Evolutionary conservation across 2,329 filamentous ascomycete species (phyloP).

Genomic region (Cercospora sojina): DNA sequence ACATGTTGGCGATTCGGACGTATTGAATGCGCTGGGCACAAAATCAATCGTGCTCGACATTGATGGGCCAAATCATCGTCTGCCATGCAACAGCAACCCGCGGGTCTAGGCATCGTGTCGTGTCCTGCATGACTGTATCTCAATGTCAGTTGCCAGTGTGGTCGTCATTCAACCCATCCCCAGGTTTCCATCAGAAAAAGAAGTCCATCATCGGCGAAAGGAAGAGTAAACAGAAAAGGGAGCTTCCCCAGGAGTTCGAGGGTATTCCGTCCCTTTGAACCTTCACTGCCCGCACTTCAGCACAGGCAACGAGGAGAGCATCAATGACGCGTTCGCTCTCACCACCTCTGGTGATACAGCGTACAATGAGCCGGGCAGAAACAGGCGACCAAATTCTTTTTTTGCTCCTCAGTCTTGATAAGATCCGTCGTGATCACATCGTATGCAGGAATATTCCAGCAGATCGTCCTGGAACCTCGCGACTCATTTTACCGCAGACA

Average conservation of each 20-base stretch:
- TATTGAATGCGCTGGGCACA: background rate
- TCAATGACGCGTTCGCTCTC: background rate
- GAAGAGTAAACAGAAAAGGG: background rate
- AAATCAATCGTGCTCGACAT: background rate
- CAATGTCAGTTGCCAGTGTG: background rate
- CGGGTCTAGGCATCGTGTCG: too few relatives aligned
- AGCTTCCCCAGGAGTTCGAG: background rate
- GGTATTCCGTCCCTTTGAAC: background rate
- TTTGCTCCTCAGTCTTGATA: background rate
- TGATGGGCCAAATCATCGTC: background rate
- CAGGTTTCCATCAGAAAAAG: background rate
- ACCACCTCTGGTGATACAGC: conserved; percentile 4
- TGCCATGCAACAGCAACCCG: background rate
- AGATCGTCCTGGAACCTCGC: background rate
- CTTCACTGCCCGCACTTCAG: background rate
- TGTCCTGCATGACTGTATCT: background rate
- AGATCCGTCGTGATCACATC: background rate
- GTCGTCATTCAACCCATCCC: background rate
- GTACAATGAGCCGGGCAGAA: background rate
- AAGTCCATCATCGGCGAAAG: background rate
- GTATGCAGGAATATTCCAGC: background rate
- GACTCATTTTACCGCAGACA: background rate
- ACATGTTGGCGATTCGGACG: background rate
- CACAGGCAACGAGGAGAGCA: background rate
- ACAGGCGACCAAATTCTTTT: background rate